These are phyloP conservation scores for Cyamopsis tetragonoloba DNA, from an alignment of 306 rosid genomes.

Conservation along the genomic window DNA sequence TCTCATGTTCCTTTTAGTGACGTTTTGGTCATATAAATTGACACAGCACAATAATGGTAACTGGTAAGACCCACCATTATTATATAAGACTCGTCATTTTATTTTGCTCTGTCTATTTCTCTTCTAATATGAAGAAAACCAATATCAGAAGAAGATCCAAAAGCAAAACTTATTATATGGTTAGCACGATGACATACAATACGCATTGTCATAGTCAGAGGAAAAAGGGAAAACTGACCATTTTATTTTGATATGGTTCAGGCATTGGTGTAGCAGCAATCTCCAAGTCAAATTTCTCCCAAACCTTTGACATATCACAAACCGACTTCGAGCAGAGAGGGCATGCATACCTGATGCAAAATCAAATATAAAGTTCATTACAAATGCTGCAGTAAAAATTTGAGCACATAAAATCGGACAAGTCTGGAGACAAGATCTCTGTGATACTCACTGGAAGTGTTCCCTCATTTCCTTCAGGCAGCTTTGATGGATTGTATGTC, in stretches of 20 bases:
- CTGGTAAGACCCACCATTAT: no score
- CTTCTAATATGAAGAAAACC: no score
- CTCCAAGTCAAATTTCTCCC: slow-evolving; percentile 83
- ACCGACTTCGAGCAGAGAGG: slow-evolving; percentile 89
- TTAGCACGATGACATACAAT: background rate
- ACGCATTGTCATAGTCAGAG: background rate
- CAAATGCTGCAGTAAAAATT: background rate
- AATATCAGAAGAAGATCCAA: no score
- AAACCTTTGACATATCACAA: slow-evolving; percentile 85
- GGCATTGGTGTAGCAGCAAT: slow-evolving; percentile 82
- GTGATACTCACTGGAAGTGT: slow-evolving; percentile 65
- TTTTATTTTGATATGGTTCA: slow-evolving; percentile 49
- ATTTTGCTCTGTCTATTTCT: no score
- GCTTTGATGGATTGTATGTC: slow-evolving; percentile 73
- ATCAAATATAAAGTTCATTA: background rate
- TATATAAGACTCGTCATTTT: no score
- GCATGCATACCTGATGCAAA: slow-evolving; percentile 60
- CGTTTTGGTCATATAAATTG: no score
- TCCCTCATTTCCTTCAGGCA: slow-evolving; percentile 84
- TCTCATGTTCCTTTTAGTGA: no score
- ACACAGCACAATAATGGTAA: no score
- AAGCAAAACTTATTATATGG: background rate
- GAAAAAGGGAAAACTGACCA: slow-evolving; percentile 32
- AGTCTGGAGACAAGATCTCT: background rate
- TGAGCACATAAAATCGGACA: background rate